Conservation (phyloP, 2,329 filamentous ascomycete genomes). For the Pestalotiopsis sp. region DNA sequence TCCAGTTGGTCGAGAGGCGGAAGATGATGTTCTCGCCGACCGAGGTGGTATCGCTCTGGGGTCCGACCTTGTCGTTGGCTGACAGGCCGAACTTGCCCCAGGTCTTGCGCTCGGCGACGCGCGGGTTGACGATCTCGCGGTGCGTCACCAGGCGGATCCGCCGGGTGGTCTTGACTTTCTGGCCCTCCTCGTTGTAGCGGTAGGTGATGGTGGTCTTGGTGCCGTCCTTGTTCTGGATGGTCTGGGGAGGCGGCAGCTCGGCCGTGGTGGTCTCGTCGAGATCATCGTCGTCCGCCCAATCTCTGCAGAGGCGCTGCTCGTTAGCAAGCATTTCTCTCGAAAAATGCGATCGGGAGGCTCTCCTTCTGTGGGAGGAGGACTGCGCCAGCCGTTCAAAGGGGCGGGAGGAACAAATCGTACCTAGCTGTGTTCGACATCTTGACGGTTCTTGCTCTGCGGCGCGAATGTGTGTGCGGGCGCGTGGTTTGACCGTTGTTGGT, state of each 20-base stretch:
- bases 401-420: conserved; percentile 6
- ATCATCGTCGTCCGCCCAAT: conserved; percentile 97
- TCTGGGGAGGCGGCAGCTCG: conserved; percentile 81
- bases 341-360: neutral
- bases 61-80: conserved; percentile 81
- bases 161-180: conserved; percentile 96
- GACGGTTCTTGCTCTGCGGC: neutral
- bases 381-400: neutral
- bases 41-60: conserved; percentile 85
- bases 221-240: conserved; percentile 96
- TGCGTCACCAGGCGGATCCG: conserved; percentile 91
- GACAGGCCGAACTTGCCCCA: conserved; percentile 94
- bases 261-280: conserved; percentile 69
- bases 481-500: neutral
- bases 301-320: conserved; percentile 37
- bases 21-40: conserved; percentile 99
- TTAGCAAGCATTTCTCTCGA: neutral
- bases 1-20: conserved; percentile 91
- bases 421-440: conserved; percentile 19
- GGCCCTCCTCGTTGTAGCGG: conserved; percentile 87
- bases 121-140: conserved; percentile 93
- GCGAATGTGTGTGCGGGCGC: neutral
- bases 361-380: neutral
- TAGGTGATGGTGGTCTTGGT: conserved; percentile 94
- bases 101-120: conserved; percentile 89